Conservation (phyloP, 2,329 filamentous ascomycete species). For the Microthyrium microscopicum region DNA sequence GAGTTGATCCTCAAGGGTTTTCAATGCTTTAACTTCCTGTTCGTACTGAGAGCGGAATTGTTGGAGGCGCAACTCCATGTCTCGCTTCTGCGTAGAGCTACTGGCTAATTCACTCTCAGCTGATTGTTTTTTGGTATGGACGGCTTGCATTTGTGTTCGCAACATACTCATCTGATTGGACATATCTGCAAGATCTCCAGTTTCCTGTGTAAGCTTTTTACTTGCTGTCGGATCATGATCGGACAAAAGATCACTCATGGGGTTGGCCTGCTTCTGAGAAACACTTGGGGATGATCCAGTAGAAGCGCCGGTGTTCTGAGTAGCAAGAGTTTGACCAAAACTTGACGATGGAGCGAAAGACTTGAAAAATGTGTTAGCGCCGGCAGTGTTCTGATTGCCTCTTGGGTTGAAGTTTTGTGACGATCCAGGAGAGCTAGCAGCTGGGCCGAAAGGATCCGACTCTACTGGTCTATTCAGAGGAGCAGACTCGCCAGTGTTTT, state of each 20-base stretch:
- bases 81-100: conserved; percentile 72
- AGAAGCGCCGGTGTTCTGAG: conserved; percentile 56
- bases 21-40: conserved; percentile 78
- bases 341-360: conserved; percentile 85
- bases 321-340: conserved; percentile 69
- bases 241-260: conserved; percentile 71
- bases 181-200: conserved; percentile 82
- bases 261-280: conserved; percentile 20
- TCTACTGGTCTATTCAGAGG: conserved; percentile 25
- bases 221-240: conserved; percentile 79
- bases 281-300: conserved; percentile 24
- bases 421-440: conserved; percentile 27
- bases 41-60: conserved; percentile 83
- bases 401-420: conserved; percentile 5
- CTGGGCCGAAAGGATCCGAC: conserved; percentile 46
- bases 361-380: conserved; percentile 50
- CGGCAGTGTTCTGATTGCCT: conserved; percentile 30
- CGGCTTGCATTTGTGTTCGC: conserved; percentile 85
- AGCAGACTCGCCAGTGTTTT: conserved; percentile 59
- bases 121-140: conserved; percentile 62
- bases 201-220: conserved; percentile 76
- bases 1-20: conserved; percentile 69
- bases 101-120: conserved; percentile 72
- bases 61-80: conserved; percentile 75
- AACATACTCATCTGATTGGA: conserved; percentile 89